Evolutionary conservation across 2,329 filamentous ascomycete species (phyloP), one percentile per base, ranked within the genome.

Genomic region (Nemania sp.): DNA sequence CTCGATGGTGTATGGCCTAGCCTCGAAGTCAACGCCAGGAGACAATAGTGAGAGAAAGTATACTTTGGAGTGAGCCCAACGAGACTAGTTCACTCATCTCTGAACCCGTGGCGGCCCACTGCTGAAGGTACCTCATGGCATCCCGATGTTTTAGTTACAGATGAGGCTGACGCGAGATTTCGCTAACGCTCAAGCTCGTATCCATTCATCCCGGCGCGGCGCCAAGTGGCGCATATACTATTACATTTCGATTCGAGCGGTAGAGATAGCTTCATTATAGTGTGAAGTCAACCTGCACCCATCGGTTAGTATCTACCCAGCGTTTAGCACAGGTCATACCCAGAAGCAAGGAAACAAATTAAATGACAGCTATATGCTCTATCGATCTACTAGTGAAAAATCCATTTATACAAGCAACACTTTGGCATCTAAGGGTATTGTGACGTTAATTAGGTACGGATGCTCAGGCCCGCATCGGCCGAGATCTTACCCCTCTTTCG

Each of bases 141-240:
- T 49, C 20, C 53, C 56, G 38, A 49, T 15, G 18, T 24, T 24
- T 38, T 45, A 35, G 45, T 64, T 41, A 29, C 8, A 61, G 27
- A 59, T 64, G 62, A 61, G 60, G 67, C 67, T 70, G 64, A 70
- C 66, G 45, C 56, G 53, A 55, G 64, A 62, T 62, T 47, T 64
- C 47, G 60, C 55, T 56, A 64, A 53, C n/a, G 35, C 45, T 57
- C 41, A 56, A 43, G 53, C 55, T 62, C 58, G 32, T 63, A 68
- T 59, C 29, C 26, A 45, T 3, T 24, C 45, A 55, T 11, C 57
- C 20, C 29, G 27, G 24, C 20, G 22, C 27, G 27, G 26, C 24
- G 38, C 6, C 41, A 52, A 41, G 62, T 63, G 62, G 62, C 63
- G 55, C 51, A 51, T 51, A 18, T 35, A 56, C 11, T 32, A 49